Percentiles rank a stretch among this genome's conserved stretches.
phyloP scores from a whole-genome alignment of 768 basidiomycete species.

The Hydnomerulius pinastri region DNA sequence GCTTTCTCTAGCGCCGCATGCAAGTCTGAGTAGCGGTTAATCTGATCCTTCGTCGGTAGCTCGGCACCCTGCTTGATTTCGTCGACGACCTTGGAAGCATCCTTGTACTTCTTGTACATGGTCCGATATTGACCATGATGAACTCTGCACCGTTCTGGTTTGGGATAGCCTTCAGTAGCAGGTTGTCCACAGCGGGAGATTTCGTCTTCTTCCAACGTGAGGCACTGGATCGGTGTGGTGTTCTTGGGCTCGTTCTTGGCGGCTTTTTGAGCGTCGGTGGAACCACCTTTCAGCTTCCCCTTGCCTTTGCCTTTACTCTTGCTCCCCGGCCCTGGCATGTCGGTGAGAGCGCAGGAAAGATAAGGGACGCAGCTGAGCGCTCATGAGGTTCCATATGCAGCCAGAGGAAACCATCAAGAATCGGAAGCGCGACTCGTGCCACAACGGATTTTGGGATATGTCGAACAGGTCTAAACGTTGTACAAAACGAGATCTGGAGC shows the following conservation, averaged over 20 bases:
- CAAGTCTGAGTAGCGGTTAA: constrained; percentile 15
- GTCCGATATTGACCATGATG: constrained; percentile 29
- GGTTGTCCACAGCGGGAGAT: constrained; percentile 22
- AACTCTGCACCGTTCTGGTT: constrained; percentile 19
- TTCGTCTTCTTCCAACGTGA: constrained; percentile 26
- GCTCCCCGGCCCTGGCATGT: constrained; percentile 13
- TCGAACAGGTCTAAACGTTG: no score
- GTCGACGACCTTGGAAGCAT: constrained; percentile 28
- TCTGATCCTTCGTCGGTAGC: constrained; percentile 21
- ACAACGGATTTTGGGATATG: no score
- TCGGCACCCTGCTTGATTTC: constrained; percentile 5
- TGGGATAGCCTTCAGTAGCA: constrained; percentile 22
- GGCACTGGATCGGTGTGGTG: constrained; percentile 7
- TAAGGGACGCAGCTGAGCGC: no score
- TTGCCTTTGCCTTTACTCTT: constrained; percentile 9
- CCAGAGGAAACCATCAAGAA: no score
- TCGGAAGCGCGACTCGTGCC: no score
- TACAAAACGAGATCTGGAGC: no score
- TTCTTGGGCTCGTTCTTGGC: neutral
- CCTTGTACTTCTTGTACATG: constrained; percentile 28
- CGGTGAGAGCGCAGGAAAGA: no score
- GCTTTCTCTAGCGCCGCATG: constrained; percentile 17
- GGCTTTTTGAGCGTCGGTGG: neutral
- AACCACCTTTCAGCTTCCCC: no score
- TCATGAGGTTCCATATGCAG: no score